phyloP scores from a whole-genome alignment of 257 asterid species.

The Lycium barbarum region DNA sequence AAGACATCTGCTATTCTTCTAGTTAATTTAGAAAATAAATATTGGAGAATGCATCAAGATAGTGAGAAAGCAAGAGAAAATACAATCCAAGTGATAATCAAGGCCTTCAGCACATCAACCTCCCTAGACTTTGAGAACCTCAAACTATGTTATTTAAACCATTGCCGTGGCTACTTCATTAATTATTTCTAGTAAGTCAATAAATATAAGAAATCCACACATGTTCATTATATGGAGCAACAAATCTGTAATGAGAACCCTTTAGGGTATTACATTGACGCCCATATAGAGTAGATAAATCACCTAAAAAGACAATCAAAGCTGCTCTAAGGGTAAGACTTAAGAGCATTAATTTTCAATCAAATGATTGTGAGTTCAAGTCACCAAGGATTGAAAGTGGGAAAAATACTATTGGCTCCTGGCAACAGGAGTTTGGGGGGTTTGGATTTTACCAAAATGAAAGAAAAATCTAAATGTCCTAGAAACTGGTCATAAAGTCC shows the following conservation, averaged over 20 bases:
- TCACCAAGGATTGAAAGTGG: neutral
- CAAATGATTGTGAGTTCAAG: constrained; percentile 15
- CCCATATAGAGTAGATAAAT: neutral
- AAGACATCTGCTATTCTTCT: constrained; percentile 17
- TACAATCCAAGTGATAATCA: constrained; percentile 12
- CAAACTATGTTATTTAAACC: neutral
- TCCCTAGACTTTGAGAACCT: neutral
- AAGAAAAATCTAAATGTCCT: neutral
- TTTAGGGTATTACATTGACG: neutral
- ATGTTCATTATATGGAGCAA: neutral
- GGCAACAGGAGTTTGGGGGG: neutral
- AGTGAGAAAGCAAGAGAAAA: constrained; percentile 22
- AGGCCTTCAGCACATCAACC: constrained; percentile 20
- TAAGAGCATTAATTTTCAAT: neutral
- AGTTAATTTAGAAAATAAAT: constrained; percentile 16
- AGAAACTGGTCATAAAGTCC: neutral
- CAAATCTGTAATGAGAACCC: neutral
- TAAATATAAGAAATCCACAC: constrained; percentile 16
- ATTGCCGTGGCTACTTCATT: neutral
- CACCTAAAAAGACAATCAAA: constrained; percentile 7
- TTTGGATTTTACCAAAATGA: neutral
- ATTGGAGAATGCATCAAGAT: neutral
- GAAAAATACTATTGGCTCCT: constrained; percentile 11
- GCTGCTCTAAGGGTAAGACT: constrained; percentile 13
- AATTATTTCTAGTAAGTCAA: constrained; percentile 9